Conservation (phyloP, 495 filamentous ascomycete genomes). For the Penicillium goetzii region DNA sequence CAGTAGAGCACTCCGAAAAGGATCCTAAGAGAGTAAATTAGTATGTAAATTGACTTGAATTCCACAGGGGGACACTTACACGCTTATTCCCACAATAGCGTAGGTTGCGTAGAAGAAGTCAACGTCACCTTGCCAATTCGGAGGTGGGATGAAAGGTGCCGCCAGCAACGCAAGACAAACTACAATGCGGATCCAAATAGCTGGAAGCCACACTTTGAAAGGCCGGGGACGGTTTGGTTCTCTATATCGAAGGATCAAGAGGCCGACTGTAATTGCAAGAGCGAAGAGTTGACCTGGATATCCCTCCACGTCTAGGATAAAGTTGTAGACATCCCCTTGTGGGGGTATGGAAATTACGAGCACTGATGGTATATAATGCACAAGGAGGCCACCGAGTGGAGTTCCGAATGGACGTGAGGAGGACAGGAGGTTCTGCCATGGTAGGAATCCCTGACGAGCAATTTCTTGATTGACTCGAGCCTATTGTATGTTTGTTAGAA, state of each 20-base stretch:
- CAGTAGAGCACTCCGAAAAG: slow-evolving; percentile 68
- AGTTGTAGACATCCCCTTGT: slow-evolving; percentile 68
- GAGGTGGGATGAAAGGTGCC: slow-evolving; percentile 51
- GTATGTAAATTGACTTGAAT: background rate
- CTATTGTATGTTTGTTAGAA: slow-evolving; percentile 36
- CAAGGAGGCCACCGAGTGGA: slow-evolving; percentile 66
- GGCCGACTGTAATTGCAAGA: slow-evolving; percentile 60
- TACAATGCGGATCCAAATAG: slow-evolving; percentile 44
- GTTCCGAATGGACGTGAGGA: slow-evolving; percentile 70
- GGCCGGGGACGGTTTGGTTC: slow-evolving; percentile 66
- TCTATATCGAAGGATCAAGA: slow-evolving; percentile 63
- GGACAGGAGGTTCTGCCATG: slow-evolving; percentile 62
- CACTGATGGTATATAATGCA: slow-evolving; percentile 69
- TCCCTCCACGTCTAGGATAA: slow-evolving; percentile 73
- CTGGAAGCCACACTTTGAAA: slow-evolving; percentile 65
- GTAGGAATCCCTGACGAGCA: slow-evolving; percentile 70
- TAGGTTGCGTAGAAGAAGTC: slow-evolving; percentile 73
- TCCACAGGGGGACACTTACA: slow-evolving; percentile 55
- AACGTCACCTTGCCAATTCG: slow-evolving; percentile 52
- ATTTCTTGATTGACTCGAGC: slow-evolving; percentile 72
- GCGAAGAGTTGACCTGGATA: slow-evolving; percentile 68
- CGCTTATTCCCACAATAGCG: slow-evolving; percentile 68
- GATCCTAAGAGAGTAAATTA: slow-evolving; percentile 46
- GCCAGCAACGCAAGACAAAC: slow-evolving; percentile 39
- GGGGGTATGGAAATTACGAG: slow-evolving; percentile 68